Percentiles rank a stretch among this genome's conserved stretches.
These are phyloP conservation scores for Taphrina betulina DNA, from an alignment of 1,139 yeast species.

Conservation along the genomic window DNA sequence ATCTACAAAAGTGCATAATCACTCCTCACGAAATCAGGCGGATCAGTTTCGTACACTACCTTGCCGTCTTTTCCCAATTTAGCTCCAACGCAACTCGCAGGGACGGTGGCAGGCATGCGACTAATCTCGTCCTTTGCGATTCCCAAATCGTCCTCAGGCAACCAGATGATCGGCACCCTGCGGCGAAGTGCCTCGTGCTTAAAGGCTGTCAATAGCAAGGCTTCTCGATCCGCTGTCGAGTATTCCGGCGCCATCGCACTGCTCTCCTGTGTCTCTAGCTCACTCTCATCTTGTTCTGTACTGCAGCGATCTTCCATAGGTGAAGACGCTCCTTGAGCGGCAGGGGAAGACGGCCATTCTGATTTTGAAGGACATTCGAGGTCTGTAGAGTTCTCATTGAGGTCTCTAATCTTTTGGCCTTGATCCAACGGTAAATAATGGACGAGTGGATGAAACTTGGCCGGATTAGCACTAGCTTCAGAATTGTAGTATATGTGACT, in stretches of 20 bases:
- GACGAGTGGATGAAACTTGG: conserved; percentile 14
- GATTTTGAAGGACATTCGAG: too few species aligned
- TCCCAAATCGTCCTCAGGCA: conserved; percentile 83
- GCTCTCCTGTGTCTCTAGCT: neutral
- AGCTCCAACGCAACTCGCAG: conserved; percentile 21
- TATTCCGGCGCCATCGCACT: neutral
- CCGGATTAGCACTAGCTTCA: neutral
- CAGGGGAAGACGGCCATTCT: neutral
- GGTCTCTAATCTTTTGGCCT: neutral
- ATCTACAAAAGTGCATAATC: conserved; percentile 14
- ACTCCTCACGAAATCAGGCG: conserved; percentile 28
- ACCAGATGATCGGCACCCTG: conserved; percentile 74
- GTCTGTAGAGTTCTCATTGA: neutral
- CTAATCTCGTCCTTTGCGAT: conserved; percentile 63
- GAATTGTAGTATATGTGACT: neutral
- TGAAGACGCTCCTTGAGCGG: neutral
- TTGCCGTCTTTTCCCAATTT: conserved; percentile 10
- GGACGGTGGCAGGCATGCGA: conserved; percentile 14
- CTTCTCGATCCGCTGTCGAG: conserved; percentile 1
- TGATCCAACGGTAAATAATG: conserved; percentile 5
- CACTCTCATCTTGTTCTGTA: too few species aligned
- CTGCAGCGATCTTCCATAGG: neutral
- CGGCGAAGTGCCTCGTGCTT: conserved; percentile 70
- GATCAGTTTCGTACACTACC: conserved; percentile 10
- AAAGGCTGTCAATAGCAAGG: conserved; percentile 45